Conservation (phyloP, 202 grass and related monocot species). For the Carex arenaria region DNA sequence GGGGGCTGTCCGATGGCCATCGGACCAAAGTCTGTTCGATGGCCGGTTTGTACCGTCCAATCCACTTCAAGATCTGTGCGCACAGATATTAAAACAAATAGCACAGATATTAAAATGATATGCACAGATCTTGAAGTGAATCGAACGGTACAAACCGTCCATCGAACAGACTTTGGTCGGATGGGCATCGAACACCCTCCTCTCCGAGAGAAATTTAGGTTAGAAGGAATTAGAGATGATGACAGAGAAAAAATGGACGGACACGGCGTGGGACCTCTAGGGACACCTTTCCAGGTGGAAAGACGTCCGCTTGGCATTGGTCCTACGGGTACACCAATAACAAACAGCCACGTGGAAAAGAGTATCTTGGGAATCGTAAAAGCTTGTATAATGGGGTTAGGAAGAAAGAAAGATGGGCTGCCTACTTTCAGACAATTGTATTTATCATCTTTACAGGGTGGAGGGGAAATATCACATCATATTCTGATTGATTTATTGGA, state of each 20-base stretch:
- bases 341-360: not conserved
- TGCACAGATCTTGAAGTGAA: too few species aligned
- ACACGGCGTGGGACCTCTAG: not conserved
- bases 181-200: too few species aligned
- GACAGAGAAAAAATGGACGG: not conserved
- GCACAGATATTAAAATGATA: too few species aligned
- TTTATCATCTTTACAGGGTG: not conserved
- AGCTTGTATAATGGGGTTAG: not conserved
- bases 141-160: too few species aligned
- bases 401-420: conserved; percentile 6
- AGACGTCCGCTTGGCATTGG: not conserved
- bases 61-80: too few species aligned
- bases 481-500: not conserved
- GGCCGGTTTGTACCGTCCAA: too few species aligned
- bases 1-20: too few species aligned
- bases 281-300: conserved; percentile 16
- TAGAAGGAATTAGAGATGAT: conserved; percentile 5
- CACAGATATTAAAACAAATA: too few species aligned
- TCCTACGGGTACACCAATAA: not conserved
- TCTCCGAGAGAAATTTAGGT: too few species aligned
- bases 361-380: conserved; percentile 24
- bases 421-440: conserved; percentile 10
- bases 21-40: too few species aligned
- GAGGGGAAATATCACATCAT: not conserved
- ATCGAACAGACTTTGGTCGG: too few species aligned